Evolutionary conservation across 495 filamentous ascomycete species (phyloP).

Genomic region (Diplogelasinospora grovesii): DNA sequence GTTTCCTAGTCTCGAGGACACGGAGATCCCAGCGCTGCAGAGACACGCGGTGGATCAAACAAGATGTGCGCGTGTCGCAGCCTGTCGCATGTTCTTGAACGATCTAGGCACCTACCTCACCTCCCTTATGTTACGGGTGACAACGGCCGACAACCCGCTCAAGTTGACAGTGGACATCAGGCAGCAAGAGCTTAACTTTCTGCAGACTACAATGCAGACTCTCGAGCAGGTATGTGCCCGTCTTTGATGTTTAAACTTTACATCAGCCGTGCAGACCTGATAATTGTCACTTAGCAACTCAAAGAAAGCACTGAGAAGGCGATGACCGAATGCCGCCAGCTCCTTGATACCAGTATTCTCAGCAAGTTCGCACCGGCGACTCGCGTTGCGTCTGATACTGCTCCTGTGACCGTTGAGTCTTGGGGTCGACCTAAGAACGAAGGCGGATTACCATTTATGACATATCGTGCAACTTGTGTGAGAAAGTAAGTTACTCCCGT

Average conservation of each 20-base stretch:
- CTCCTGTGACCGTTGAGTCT: constrained; percentile 1
- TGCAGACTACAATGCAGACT: constrained; percentile 17
- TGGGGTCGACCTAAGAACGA: constrained; percentile 42
- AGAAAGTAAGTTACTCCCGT: constrained; percentile 32
- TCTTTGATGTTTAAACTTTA: too few relatives aligned
- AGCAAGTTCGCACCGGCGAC: not conserved
- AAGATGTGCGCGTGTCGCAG: constrained; percentile 13
- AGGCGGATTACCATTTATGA: constrained; percentile 44
- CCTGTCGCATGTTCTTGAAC: constrained; percentile 28
- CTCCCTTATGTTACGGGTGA: constrained; percentile 47
- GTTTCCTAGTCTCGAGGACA: constrained; percentile 15
- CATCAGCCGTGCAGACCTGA: too few relatives aligned
- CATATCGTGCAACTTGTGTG: constrained; percentile 52
- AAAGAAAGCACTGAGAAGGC: not conserved
- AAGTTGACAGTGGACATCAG: constrained; percentile 38
- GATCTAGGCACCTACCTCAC: constrained; percentile 44
- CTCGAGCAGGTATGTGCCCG: not conserved
- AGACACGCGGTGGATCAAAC: constrained; percentile 50
- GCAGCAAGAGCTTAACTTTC: constrained; percentile 27
- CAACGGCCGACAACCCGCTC: constrained; percentile 34
- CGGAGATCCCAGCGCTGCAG: constrained; percentile 51
- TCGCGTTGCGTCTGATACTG: not conserved
- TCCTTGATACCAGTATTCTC: not conserved
- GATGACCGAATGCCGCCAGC: not conserved
- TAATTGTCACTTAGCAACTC: too few relatives aligned